phyloP scores from a whole-genome alignment of 257 asterid species.

The Striga asiatica region DNA sequence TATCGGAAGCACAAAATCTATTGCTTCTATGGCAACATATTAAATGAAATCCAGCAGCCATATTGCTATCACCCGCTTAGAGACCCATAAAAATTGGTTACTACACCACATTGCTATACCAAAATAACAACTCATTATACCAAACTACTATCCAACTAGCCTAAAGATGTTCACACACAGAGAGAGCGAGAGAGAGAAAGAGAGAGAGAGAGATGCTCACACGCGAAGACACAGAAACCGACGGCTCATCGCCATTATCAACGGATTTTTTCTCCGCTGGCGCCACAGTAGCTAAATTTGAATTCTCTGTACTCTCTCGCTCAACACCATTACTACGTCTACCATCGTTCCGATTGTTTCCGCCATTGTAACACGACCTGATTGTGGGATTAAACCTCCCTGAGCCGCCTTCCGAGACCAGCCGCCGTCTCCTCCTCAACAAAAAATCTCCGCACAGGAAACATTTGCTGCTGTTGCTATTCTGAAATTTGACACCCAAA shows the following conservation, averaged over 20 bases:
- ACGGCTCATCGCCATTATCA: conserved; percentile 21
- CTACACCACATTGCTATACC: too few relatives aligned
- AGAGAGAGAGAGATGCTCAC: background rate
- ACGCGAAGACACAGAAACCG: conserved; percentile 27
- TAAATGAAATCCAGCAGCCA: too few relatives aligned
- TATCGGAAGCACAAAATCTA: too few relatives aligned
- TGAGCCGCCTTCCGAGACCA: conserved; percentile 16
- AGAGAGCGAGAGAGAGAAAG: background rate
- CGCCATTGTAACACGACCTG: conserved; percentile 28
- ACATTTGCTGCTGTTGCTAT: conserved; percentile 10
- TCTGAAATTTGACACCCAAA: conserved; percentile 12
- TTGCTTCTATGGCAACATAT: too few relatives aligned
- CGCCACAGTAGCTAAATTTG: conserved; percentile 35
- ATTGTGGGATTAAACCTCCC: conserved; percentile 21
- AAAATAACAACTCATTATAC: too few relatives aligned
- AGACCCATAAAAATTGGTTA: too few relatives aligned
- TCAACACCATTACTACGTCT: conserved; percentile 18
- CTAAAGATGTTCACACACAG: too few relatives aligned
- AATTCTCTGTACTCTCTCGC: conserved; percentile 33
- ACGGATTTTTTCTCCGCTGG: conserved; percentile 29
- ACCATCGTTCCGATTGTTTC: conserved; percentile 6
- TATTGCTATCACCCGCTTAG: too few relatives aligned
- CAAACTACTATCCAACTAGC: too few relatives aligned
- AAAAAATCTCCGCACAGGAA: conserved; percentile 21
- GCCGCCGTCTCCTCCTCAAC: conserved; percentile 18